Percentiles rank a stretch among this genome's conserved stretches.
These are phyloP conservation scores for Ehretia macrophylla DNA, from an alignment of 257 asterid species.

Conservation along the genomic window DNA sequence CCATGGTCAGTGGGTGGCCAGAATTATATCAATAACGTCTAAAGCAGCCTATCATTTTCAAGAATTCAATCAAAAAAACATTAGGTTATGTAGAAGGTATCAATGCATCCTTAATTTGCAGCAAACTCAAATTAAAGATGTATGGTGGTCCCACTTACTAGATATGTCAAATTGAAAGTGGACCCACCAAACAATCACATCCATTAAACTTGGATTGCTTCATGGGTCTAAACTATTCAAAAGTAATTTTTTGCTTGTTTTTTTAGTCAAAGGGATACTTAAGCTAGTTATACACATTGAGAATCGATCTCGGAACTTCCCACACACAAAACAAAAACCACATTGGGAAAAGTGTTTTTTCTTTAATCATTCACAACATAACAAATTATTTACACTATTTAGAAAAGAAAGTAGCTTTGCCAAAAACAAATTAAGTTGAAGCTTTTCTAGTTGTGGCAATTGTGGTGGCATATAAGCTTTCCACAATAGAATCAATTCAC, in stretches of 20 bases:
- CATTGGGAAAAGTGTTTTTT: background rate
- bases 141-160: constrained; percentile 52
- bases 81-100: constrained; percentile 14
- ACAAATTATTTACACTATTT: background rate
- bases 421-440: too few species aligned
- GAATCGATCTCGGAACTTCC: too few species aligned
- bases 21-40: constrained; percentile 4
- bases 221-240: background rate
- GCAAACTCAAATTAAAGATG: constrained; percentile 37
- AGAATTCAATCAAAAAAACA: constrained; percentile 25
- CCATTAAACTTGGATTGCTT: constrained; percentile 18
- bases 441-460: too few species aligned
- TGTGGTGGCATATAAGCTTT: too few species aligned
- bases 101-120: constrained; percentile 29
- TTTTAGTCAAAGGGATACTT: too few species aligned
- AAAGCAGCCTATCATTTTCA: constrained; percentile 24
- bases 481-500: too few species aligned
- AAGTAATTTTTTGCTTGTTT: too few species aligned
- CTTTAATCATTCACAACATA: constrained; percentile 6
- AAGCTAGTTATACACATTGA: too few species aligned
- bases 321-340: too few species aligned
- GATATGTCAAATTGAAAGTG: constrained; percentile 31
- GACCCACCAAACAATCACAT: constrained; percentile 32
- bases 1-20: constrained; percentile 9
- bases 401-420: too few species aligned